Conservation (phyloP, 2,329 filamentous ascomycete genomes). For the Paecilomyces dactylethromorphus region DNA sequence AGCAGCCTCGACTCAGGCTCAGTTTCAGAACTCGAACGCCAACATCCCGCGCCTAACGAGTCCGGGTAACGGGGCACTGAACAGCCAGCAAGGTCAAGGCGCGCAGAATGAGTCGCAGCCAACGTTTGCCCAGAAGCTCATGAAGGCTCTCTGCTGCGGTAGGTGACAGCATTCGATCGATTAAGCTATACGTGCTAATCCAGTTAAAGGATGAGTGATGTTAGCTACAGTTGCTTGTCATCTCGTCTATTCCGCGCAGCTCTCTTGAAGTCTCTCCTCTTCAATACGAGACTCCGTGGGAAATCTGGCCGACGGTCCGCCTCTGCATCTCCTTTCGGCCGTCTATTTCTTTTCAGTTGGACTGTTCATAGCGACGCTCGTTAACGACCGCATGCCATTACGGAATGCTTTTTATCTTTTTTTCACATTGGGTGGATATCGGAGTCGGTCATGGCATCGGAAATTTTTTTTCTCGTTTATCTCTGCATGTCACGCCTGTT, state of each 20-base stretch:
- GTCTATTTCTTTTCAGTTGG: not conserved
- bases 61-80: conserved; percentile 52
- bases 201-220: conserved; percentile 26
- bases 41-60: conserved; percentile 66
- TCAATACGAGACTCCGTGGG: not conserved
- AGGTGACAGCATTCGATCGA: conserved; percentile 24
- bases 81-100: conserved; percentile 49
- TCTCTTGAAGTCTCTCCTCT: not conserved
- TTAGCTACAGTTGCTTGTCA: conserved; percentile 4
- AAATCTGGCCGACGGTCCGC: not conserved
- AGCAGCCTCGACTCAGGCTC: conserved; percentile 85
- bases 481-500: conserved; percentile 6
- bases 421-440: conserved; percentile 12
- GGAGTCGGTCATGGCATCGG: conserved; percentile 2
- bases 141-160: conserved; percentile 90
- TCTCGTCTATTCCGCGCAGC: not conserved
- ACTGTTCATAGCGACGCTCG: not conserved
- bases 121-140: conserved; percentile 82
- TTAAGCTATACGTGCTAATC: conserved; percentile 2
- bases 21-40: conserved; percentile 92
- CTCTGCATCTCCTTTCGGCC: not conserved
- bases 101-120: conserved; percentile 64
- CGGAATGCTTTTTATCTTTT: conserved; percentile 1
- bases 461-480: conserved; percentile 8
- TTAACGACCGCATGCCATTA: not conserved